Percentiles rank a stretch among this genome's conserved stretches.
phyloP scores from a whole-genome alignment of 2,329 filamentous ascomycete genomes.

The Sporothrix sp. region DNA sequence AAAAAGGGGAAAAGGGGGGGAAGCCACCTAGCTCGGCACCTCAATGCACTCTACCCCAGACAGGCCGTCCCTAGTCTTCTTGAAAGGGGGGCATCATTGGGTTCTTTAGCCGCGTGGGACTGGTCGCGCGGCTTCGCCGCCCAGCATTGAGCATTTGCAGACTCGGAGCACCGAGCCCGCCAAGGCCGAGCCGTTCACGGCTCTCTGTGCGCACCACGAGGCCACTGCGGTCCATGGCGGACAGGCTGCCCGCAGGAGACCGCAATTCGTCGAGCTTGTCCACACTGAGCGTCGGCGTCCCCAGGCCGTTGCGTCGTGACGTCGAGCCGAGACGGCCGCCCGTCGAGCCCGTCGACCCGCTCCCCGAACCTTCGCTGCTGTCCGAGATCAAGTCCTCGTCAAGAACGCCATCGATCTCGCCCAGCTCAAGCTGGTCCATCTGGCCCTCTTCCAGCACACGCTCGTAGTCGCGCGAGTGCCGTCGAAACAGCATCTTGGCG shows the following conservation, averaged over 20 bases:
- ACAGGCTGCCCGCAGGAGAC: conserved; percentile 21
- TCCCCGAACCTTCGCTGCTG: conserved; percentile 37
- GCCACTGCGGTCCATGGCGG: conserved; percentile 56
- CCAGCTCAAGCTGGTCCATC: conserved; percentile 68
- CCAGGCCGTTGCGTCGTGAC: too few relatives aligned
- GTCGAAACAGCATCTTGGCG: conserved; percentile 56
- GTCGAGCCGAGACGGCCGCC: too few relatives aligned
- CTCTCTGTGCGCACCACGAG: conserved; percentile 77
- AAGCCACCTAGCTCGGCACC: background rate
- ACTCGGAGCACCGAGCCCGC: conserved; percentile 26
- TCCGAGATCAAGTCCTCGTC: conserved; percentile 57
- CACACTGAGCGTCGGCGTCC: conserved; percentile 53
- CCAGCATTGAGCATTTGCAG: conserved; percentile 46
- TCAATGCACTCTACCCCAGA: background rate
- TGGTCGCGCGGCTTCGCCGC: conserved; percentile 46
- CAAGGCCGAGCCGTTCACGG: conserved; percentile 55
- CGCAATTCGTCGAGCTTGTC: conserved; percentile 41
- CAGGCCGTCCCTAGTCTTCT: conserved; percentile 22
- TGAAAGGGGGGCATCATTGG: conserved; percentile 42
- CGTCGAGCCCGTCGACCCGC: conserved; percentile 1
- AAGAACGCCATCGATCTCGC: conserved; percentile 52
- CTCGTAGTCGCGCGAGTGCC: conserved; percentile 54
- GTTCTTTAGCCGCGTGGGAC: conserved; percentile 50
- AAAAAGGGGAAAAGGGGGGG: background rate
- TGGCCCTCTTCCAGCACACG: conserved; percentile 75